These are phyloP conservation scores for Aspergillus wentii DNA, from an alignment of 495 filamentous ascomycete genomes.

Conservation along the genomic window DNA sequence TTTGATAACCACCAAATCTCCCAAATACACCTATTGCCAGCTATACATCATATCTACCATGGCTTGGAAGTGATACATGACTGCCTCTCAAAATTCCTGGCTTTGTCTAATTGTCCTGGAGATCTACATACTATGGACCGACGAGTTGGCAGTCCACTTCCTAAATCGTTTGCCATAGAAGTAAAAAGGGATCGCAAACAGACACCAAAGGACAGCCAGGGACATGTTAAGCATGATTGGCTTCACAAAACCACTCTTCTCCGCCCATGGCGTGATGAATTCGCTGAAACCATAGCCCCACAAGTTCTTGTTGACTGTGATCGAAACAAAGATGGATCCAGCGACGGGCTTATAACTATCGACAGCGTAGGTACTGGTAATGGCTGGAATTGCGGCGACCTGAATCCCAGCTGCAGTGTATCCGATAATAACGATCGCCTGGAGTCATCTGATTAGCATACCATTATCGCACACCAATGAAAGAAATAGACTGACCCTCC, in stretches of 20 bases:
- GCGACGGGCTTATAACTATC: constrained; percentile 61
- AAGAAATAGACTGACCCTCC: no score
- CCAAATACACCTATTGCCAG: no score
- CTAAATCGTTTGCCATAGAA: constrained; percentile 53
- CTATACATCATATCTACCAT: no score
- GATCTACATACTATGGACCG: constrained; percentile 48
- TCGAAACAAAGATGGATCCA: constrained; percentile 55
- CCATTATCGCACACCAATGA: no score
- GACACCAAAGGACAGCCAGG: constrained; percentile 47
- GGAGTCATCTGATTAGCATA: constrained; percentile 3
- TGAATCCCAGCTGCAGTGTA: constrained; percentile 52
- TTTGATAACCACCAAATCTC: no score
- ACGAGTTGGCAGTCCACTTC: constrained; percentile 48
- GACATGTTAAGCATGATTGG: constrained; percentile 52
- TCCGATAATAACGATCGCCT: constrained; percentile 46
- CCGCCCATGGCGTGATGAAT: constrained; percentile 39
- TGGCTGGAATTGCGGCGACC: constrained; percentile 53
- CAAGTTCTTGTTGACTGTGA: constrained; percentile 59
- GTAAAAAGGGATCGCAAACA: constrained; percentile 51
- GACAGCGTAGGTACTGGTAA: constrained; percentile 44
- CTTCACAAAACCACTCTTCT: constrained; percentile 29
- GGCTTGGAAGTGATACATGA: no score
- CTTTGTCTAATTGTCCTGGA: not conserved
- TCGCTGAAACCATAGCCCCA: constrained; percentile 51
- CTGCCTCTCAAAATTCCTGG: no score